Base-by-base conservation (phyloP, 2,329 filamentous ascomycete genomes). In the Fusarium odoratissimum region DNA sequence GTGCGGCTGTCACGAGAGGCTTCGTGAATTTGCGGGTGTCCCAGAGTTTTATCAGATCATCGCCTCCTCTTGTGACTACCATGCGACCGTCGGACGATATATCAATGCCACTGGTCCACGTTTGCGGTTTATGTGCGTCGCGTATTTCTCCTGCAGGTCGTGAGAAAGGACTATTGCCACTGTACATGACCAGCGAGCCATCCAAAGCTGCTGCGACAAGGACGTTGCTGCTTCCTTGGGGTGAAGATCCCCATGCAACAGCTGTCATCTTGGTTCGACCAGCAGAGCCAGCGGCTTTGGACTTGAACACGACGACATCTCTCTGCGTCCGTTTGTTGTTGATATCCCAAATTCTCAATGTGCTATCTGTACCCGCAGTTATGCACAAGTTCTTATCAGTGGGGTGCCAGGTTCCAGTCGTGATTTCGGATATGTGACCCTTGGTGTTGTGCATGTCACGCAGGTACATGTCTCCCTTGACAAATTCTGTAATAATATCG, bases 391-490 rank as follows among this genome's bases (percentile, higher is more conserved):
- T 95, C 78, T 88, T 91, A 80, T 98, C 91, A 5, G 91, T 91
- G 1, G 96, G 96, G 82, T 95, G 94, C 96, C 96, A 99, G 42
- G 92, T 92, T 28, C 94, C 95, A 28, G 92, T 93, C 7, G 94
- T 95, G 44, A 98, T 90, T 82, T 98, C 96, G 8, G 95, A 95
- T 58, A 98, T 91, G 82, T 99, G 96, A 3, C 96, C 96, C 80
- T 98, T 98, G 8, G 96, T 99, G 80, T 98, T 95, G 82, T 98
- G 90, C 92, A 98, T 97, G 81, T 99, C 96, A 60, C 95, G 90
- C 74, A 99, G 84, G 78, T 99, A 99, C 95, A 98, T 98, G 80
- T 99, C 96, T 49, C 96, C 96, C 83, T 99, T 99, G 75, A 95
- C 92, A 74, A 97, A 98, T 79, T 98, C 95, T 2, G 92, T 92